Conservation (phyloP, 1,284 basidiomycete genomes). For the Ceratobasidium sp. region DNA sequence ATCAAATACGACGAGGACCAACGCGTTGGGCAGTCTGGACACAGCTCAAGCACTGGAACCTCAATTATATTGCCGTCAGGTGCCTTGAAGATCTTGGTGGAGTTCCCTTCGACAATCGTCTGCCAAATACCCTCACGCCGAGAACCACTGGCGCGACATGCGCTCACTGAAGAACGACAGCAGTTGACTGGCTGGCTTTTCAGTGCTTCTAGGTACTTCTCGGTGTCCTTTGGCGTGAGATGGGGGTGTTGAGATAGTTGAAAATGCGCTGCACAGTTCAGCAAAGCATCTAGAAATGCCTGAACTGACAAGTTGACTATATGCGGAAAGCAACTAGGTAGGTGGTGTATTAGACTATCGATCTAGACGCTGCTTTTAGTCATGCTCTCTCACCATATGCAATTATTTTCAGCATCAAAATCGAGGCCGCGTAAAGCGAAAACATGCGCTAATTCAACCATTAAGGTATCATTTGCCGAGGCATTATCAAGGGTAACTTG, state of each 20-base stretch:
- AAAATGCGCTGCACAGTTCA: neutral
- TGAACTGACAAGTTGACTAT: constrained; percentile 34
- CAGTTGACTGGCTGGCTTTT: neutral
- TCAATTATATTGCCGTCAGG: neutral
- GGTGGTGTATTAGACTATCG: too few species aligned
- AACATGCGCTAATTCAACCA: constrained; percentile 7
- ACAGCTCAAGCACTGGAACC: constrained; percentile 21
- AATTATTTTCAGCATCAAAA: constrained; percentile 15
- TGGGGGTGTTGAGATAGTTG: neutral
- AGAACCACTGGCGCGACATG: constrained; percentile 7
- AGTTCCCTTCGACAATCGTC: constrained; percentile 6
- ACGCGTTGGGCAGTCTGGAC: constrained; percentile 19
- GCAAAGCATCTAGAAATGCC: constrained; percentile 1
- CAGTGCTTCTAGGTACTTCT: neutral
- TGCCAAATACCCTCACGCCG: neutral
- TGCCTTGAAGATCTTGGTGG: neutral
- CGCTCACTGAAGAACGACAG: neutral
- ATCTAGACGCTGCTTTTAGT: too few species aligned
- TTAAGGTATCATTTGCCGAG: constrained; percentile 29
- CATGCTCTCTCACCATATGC: neutral
- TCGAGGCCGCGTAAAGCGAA: neutral
- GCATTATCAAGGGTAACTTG: constrained; percentile 13
- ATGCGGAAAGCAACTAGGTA: constrained; percentile 42
- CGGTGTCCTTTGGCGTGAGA: neutral
- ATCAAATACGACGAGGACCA: constrained; percentile 37